phyloP scores from a whole-genome alignment of 2,329 filamentous ascomycete genomes.

The Lasiodiplodia gonubiensis region DNA sequence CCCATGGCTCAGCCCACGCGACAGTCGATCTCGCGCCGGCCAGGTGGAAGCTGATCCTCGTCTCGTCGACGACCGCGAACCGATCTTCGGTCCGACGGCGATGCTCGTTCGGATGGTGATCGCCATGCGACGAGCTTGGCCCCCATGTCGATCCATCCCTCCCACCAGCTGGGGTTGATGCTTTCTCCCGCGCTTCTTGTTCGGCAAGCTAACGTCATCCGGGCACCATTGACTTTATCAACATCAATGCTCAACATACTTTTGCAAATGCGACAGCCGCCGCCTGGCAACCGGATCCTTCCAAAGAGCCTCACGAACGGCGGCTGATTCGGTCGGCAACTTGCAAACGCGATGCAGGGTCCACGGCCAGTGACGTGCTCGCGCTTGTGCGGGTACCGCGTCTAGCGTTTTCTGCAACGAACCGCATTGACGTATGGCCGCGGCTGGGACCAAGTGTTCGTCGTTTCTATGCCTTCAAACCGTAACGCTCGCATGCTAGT shows the following conservation, averaged over 20 bases:
- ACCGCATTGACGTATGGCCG: not conserved
- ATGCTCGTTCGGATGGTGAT: not conserved
- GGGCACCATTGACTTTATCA: not conserved
- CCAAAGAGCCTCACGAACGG: not conserved
- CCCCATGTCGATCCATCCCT: not conserved
- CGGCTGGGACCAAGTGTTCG: slow-evolving; percentile 1
- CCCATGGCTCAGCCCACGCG: not conserved
- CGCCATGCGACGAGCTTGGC: slow-evolving; percentile 1
- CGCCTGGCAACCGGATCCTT: not conserved
- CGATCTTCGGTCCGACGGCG: slow-evolving; percentile 18
- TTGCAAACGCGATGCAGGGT: not conserved
- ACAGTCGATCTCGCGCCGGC: not conserved
- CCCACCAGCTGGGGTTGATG: not conserved
- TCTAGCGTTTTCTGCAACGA: not conserved
- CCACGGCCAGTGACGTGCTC: slow-evolving; percentile 2
- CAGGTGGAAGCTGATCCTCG: not conserved
- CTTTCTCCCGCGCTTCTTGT: not conserved
- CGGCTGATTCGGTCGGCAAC: not conserved
- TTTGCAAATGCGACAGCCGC: not conserved
- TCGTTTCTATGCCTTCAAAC: not conserved
- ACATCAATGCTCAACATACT: not conserved
- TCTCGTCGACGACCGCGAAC: not conserved
- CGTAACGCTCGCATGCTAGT: not conserved
- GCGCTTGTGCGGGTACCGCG: not conserved
- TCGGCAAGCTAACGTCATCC: not conserved